Evolutionary conservation across 1,139 yeast species (phyloP).

Genomic region (Kurtzmaniella natalensis): DNA sequence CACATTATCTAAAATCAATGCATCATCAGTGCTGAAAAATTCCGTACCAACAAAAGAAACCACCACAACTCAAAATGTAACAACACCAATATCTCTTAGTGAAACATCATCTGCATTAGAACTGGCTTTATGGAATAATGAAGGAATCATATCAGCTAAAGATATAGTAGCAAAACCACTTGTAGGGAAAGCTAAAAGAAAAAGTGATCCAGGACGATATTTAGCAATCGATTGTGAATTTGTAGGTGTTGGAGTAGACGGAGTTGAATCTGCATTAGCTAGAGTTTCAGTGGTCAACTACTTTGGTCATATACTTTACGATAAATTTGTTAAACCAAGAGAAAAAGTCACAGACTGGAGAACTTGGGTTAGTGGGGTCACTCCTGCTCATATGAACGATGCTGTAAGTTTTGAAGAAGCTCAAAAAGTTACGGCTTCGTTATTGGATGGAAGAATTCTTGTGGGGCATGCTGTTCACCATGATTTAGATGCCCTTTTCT

Average conservation of each 20-base stretch:
- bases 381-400: slow-evolving; percentile 59
- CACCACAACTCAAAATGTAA: neutral
- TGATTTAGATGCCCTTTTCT: slow-evolving; percentile 63
- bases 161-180: slow-evolving; percentile 12
- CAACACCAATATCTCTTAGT: neutral
- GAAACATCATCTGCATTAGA: slow-evolving; percentile 15
- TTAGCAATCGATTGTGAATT: slow-evolving; percentile 91
- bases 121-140: slow-evolving; percentile 27
- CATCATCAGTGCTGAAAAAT: too few species aligned
- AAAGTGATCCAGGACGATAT: slow-evolving; percentile 57
- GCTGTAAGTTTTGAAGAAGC: slow-evolving; percentile 69
- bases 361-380: slow-evolving; percentile 90
- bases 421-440: slow-evolving; percentile 48
- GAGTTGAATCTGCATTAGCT: slow-evolving; percentile 68
- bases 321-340: slow-evolving; percentile 69
- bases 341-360: slow-evolving; percentile 86
- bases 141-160: slow-evolving; percentile 17
- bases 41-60: too few species aligned
- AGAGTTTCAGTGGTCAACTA: slow-evolving; percentile 84
- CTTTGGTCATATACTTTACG: slow-evolving; percentile 68
- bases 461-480: slow-evolving; percentile 86
- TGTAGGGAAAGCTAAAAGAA: slow-evolving; percentile 16
- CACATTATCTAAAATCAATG: neutral
- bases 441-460: slow-evolving; percentile 50
- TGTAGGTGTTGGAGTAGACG: slow-evolving; percentile 83